Evolutionary conservation across 176 grass and related monocot genomes (phyloP), one percentile per base, ranked within the genome.

Genomic region (Urochloa ruziziensis): DNA sequence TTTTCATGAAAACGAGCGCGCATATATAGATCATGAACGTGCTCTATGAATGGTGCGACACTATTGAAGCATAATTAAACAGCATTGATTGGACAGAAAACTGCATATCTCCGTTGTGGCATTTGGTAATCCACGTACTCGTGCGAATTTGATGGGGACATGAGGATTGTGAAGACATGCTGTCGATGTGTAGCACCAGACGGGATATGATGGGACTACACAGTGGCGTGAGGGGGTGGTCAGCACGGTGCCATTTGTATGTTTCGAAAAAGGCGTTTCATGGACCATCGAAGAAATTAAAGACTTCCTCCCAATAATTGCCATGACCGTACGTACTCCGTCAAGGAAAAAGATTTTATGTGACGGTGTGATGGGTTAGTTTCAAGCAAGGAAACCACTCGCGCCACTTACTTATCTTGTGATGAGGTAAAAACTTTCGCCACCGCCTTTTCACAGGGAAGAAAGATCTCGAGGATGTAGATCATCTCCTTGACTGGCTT

Each of bases 91-190:
- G 15, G 43, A 77, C 77, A 5, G 14, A 6, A n/a, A 81, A 46
- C 57, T 42, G 46, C 12, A n/a, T 2, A 37, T 9, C 19, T 27
- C 43, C 43, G 3, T 27, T 23, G 69, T 32, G 39, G 63, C 71
- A 76, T 33, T 52, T 17, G 53, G 9, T 46, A 81, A 34, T 18
- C 88, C 82, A 78, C n/a, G n/a, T n/a, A n/a, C 83, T 86, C 78
- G 88, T 90, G 88, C 83, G 65, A 78, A 66, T 40, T 43, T 10
- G 83, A 90, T 59, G 64, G 44, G 27, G 88, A 90, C 83, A 49
- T 1, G 5, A 56, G 25, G 53, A 74, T 81, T 6, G 65, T 47
- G 72, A 42, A 65, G 72, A 78, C 69, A 19, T 73, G 28, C 30
- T 82, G 57, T 82, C 48, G 78, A 82, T 72, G 44, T 37, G 44